phyloP scores from a whole-genome alignment of 176 grass and related monocot species.

The Secale cereale region DNA sequence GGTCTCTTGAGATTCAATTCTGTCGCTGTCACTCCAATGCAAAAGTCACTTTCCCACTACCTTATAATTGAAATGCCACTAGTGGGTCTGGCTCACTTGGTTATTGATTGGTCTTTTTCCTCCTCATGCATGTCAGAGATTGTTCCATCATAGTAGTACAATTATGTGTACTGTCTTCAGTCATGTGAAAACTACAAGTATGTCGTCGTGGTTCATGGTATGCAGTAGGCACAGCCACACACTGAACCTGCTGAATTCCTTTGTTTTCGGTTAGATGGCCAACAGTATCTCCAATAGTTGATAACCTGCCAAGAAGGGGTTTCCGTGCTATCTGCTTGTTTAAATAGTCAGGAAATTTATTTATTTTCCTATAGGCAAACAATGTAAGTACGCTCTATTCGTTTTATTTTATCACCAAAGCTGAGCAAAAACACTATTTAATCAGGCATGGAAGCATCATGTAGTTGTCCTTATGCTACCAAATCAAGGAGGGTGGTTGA shows the following conservation, averaged over 20 bases:
- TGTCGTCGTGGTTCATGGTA: neutral
- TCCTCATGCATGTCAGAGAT: neutral
- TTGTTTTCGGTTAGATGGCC: neutral
- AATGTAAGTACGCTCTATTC: neutral
- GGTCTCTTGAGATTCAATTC: constrained; percentile 22
- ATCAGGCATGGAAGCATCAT: constrained; percentile 23
- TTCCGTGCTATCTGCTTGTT: neutral
- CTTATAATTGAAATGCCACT: constrained; percentile 38
- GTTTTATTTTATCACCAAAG: constrained; percentile 5
- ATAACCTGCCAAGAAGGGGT: neutral
- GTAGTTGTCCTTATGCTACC: constrained; percentile 39
- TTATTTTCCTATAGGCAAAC: neutral
- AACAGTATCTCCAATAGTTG: neutral
- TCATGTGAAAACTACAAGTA: neutral
- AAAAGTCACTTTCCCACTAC: constrained; percentile 38
- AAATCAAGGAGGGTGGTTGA: constrained; percentile 53
- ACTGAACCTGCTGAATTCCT: neutral
- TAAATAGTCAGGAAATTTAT: neutral
- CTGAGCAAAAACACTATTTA: constrained; percentile 22
- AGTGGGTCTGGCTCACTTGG: constrained; percentile 18
- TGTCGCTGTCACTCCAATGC: constrained; percentile 28
- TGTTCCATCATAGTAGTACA: neutral
- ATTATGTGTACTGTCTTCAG: neutral
- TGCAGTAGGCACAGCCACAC: neutral
- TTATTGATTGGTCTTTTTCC: constrained; percentile 5